Base-by-base conservation (phyloP, 306 rosid genomes). In the Prosopis cineraria region DNA sequence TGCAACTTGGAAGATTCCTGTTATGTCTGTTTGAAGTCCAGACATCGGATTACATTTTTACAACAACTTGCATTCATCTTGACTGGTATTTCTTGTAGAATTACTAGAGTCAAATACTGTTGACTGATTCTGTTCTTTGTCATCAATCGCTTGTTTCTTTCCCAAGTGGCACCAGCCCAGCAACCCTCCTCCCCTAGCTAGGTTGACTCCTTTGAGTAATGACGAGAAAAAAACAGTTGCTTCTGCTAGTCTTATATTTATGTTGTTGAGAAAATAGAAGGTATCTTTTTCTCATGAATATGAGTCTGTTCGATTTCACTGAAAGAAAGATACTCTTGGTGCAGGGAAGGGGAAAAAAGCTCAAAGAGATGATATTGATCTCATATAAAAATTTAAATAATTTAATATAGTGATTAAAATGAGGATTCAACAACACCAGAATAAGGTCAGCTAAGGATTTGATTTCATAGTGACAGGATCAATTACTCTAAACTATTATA, bases 1-100 rank as follows among this genome's bases (percentile, higher is more conserved):
- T 72, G 70, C 50, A 64, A 30, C 22, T 6, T 17, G 40, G 20
- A 40, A 50, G 75, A 56, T 69, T 82, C 72, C 50, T 11, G 43
- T 27, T 45, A 22, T 45, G 47, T 29, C 63, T 27, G 17, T 41
- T 52, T 52, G 56, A 10, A 22, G 3, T 64, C 27, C 69, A 2
- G 41, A 31, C 1, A 17, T 2, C 19, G 29, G 29, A 17, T 17
- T 19, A 3, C 37, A 33, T 14, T 63, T 63, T 63, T 33, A 33
- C 44, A 33, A 14, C 43, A 33, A 12, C 17, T 10, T 1, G 5
- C 14, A 39, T 60, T 5, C 67, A 29, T 29, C 29, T 59, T 31
- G 67, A 66, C 25, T 31, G 33, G 41, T 66, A n/a, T 41, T 19
- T 50, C 20, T 25, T 0, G 59, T 19, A 12, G 68, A 59, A 20